phyloP scores from a whole-genome alignment of 108 stramenopile species.

The Skeletonema tropicum region DNA sequence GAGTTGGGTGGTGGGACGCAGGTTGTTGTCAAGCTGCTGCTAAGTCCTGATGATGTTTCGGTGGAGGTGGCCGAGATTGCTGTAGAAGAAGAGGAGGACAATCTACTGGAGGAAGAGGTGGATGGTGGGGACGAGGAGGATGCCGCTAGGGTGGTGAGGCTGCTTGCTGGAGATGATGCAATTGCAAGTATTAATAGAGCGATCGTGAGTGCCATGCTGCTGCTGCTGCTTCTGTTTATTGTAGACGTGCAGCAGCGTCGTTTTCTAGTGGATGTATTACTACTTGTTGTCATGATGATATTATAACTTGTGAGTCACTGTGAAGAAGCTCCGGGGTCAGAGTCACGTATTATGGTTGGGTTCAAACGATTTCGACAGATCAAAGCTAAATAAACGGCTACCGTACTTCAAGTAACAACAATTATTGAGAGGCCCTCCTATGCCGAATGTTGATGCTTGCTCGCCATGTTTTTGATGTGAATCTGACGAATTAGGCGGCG shows the following conservation, averaged over 20 bases:
- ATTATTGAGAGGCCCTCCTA: background rate
- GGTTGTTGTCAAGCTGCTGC: background rate
- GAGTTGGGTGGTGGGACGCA: constrained; percentile 14
- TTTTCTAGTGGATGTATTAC: background rate
- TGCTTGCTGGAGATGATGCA: background rate
- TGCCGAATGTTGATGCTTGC: background rate
- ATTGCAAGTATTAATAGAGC: background rate
- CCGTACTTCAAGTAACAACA: too few relatives aligned
- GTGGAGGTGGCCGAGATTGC: constrained; percentile 3
- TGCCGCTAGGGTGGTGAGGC: background rate
- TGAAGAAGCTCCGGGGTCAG: too few relatives aligned
- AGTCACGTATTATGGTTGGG: too few relatives aligned
- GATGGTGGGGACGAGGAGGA: background rate
- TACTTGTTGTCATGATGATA: background rate
- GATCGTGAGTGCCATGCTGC: background rate
- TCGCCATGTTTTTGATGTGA: background rate
- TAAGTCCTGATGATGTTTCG: background rate
- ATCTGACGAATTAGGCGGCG: background rate
- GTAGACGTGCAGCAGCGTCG: background rate
- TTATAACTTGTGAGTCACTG: background rate
- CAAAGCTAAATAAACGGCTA: background rate
- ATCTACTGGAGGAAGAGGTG: background rate
- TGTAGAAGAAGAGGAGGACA: background rate
- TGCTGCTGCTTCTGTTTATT: background rate
- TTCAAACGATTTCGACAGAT: too few relatives aligned